Conservation (phyloP, 1,139 yeast species). For the Blastobotrys buckinghamii region DNA sequence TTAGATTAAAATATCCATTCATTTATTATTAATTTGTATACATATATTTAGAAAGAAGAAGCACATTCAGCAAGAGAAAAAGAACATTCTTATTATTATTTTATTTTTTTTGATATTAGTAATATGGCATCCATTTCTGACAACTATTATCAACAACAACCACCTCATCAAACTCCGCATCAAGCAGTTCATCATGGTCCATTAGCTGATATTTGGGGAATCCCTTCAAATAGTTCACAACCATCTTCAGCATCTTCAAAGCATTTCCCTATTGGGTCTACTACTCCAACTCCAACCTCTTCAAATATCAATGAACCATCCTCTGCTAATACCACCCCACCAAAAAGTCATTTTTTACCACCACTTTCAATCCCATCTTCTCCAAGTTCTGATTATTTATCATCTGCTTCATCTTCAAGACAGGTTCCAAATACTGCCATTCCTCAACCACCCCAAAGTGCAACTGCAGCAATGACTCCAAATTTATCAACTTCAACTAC, state of each 20-base stretch:
- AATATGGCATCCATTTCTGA: constrained; percentile 16
- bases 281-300: neutral
- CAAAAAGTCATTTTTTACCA: constrained; percentile 11
- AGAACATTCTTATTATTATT: neutral
- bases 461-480: constrained; percentile 9
- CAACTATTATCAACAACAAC: constrained; percentile 11
- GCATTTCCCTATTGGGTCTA: constrained; percentile 12
- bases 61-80: neutral
- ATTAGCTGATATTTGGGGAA: constrained; percentile 29
- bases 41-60: neutral
- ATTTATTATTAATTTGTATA: neutral
- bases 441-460: neutral
- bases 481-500: constrained; percentile 17
- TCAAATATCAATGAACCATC: neutral
- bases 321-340: constrained; percentile 6
- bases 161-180: neutral
- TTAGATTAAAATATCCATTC: neutral
- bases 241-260: constrained; percentile 8
- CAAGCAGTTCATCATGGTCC: constrained; percentile 16
- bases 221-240: constrained; percentile 16
- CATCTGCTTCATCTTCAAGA: neutral
- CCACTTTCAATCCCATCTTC: constrained; percentile 14
- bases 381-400: constrained; percentile 9
- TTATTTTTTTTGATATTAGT: neutral
- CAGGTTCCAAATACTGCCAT: neutral